Percentiles rank a stretch among this genome's conserved stretches.
phyloP scores from a whole-genome alignment of 805 yeast species.

The Candida sonorensis region DNA sequence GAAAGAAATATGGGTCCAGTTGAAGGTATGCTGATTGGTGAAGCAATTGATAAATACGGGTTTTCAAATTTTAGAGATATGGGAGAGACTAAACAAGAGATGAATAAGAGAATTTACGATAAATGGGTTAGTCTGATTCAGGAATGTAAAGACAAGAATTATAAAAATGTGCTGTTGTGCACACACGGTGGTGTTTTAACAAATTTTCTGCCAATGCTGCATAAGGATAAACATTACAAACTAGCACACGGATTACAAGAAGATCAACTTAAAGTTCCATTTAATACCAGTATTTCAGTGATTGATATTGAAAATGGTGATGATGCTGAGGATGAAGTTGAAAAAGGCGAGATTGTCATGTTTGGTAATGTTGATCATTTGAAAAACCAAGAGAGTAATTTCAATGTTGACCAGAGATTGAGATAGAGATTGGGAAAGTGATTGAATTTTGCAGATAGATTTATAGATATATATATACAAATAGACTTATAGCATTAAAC shows the following conservation, averaged over 20 bases:
- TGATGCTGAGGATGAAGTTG: slow-evolving; percentile 10
- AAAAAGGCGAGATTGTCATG: slow-evolving; percentile 37
- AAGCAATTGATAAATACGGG: slow-evolving; percentile 58
- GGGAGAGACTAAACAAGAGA: slow-evolving; percentile 51
- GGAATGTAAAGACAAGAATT: slow-evolving; percentile 26
- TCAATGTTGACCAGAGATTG: background rate
- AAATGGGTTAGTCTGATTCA: slow-evolving; percentile 40
- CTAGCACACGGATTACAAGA: slow-evolving; percentile 33
- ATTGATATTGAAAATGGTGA: slow-evolving; percentile 43
- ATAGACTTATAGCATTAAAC: too few species aligned
- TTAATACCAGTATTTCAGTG: slow-evolving; percentile 67
- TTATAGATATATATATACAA: too few species aligned
- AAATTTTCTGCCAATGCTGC: slow-evolving; percentile 45
- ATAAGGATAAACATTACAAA: slow-evolving; percentile 30
- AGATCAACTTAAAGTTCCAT: slow-evolving; percentile 50
- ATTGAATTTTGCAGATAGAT: background rate
- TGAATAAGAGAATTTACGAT: slow-evolving; percentile 40
- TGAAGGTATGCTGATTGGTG: slow-evolving; percentile 65
- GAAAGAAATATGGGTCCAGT: slow-evolving; percentile 76
- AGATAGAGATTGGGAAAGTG: background rate
- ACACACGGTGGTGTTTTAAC: slow-evolving; percentile 83
- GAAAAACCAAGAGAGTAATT: background rate
- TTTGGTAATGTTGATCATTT: slow-evolving; percentile 64
- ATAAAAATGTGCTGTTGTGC: slow-evolving; percentile 50
- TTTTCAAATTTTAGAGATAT: slow-evolving; percentile 44